These are phyloP conservation scores for Cladophialophora chaetospira DNA, from an alignment of 2,329 filamentous ascomycete genomes.

Conservation along the genomic window DNA sequence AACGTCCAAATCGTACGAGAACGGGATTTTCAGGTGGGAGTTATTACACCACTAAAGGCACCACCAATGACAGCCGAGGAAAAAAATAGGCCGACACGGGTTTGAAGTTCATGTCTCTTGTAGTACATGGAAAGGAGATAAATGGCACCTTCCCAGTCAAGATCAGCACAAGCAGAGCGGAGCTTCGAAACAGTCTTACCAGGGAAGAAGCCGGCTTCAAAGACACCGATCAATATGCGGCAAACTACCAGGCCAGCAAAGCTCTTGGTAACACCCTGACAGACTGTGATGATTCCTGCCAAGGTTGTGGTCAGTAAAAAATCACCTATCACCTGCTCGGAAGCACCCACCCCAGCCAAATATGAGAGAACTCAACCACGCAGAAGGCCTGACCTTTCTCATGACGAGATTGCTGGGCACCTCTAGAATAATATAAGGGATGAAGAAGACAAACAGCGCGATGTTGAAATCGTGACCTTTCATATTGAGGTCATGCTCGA, in stretches of 20 bases:
- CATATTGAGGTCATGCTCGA: constrained; percentile 48
- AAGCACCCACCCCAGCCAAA: background rate
- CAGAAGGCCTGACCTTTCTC: constrained; percentile 32
- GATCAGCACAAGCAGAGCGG: constrained; percentile 35
- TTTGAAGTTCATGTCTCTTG: constrained; percentile 42
- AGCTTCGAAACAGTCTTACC: constrained; percentile 30
- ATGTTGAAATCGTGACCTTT: constrained; percentile 43
- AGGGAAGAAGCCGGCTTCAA: constrained; percentile 41
- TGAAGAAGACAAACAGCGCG: constrained; percentile 33
- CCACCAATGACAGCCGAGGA: constrained; percentile 41
- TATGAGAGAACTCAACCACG: background rate
- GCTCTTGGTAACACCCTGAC: constrained; percentile 35
- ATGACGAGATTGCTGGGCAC: constrained; percentile 52
- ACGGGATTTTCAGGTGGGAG: too few species aligned
- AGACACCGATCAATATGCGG: constrained; percentile 37
- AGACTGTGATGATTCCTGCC: too few species aligned
- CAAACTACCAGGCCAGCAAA: constrained; percentile 35
- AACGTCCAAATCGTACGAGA: too few species aligned
- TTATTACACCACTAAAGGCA: constrained; percentile 47
- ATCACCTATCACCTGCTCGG: constrained; percentile 42
- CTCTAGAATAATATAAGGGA: constrained; percentile 34
- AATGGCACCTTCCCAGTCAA: too few species aligned
- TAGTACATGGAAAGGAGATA: too few species aligned
- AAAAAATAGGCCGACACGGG: constrained; percentile 37
- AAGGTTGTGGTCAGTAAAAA: too few species aligned